Evolutionary conservation across 2,329 filamentous ascomycete genomes (phyloP).

Genomic region (Penicillium griseofulvum): DNA sequence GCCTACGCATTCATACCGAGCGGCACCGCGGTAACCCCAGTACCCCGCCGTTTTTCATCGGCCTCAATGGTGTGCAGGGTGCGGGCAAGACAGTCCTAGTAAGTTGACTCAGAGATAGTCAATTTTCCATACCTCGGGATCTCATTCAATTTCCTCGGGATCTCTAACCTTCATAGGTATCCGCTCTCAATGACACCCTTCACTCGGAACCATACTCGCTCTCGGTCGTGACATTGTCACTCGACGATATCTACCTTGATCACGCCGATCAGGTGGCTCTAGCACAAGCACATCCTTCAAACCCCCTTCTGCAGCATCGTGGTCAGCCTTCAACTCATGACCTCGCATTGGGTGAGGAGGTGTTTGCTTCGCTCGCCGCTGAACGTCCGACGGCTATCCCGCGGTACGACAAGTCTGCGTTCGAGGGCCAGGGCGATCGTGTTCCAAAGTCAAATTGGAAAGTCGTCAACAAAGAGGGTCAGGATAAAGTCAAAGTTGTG

Average conservation of each 20-base stretch:
- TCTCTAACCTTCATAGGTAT: constrained; percentile 46
- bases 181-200: constrained; percentile 62
- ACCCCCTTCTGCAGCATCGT: constrained; percentile 74
- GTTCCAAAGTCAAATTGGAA: constrained; percentile 62
- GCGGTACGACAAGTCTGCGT: constrained; percentile 79
- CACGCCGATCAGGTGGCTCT: constrained; percentile 67
- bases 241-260: constrained; percentile 86
- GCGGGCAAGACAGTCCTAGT: constrained; percentile 89
- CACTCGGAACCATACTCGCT: constrained; percentile 57
- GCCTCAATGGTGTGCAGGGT: constrained; percentile 87
- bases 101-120: constrained; percentile 22
- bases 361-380: constrained; percentile 60
- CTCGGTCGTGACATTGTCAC: constrained; percentile 69
- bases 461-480: constrained; percentile 42
- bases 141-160: constrained; percentile 6
- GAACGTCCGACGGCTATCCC: constrained; percentile 62
- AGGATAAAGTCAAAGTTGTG: constrained; percentile 57
- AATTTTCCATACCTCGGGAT: constrained; percentile 1
- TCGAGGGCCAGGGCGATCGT: constrained; percentile 73
- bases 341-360: constrained; percentile 58
- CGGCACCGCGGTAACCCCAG: constrained; percentile 34
- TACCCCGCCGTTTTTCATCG: constrained; percentile 72
- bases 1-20: constrained; percentile 53
- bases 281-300: constrained; percentile 63
- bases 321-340: constrained; percentile 87